phyloP scores from a whole-genome alignment of 2,329 filamentous ascomycete genomes.

The Beauveria brongniartii region DNA sequence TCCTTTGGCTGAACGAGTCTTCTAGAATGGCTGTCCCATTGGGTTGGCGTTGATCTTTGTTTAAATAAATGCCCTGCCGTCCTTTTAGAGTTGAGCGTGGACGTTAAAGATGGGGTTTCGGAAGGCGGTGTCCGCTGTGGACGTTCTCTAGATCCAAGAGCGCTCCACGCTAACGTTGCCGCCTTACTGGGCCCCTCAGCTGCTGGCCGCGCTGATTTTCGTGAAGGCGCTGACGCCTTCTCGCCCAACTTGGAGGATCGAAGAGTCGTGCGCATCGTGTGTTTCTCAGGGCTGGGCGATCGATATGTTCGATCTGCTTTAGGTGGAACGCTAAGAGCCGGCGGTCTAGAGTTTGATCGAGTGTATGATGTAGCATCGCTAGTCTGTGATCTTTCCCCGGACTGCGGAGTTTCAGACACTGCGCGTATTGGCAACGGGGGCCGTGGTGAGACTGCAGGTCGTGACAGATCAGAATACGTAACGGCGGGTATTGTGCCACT shows the following conservation, averaged over 20 bases:
- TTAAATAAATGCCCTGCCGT: conserved; percentile 26
- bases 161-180: conserved; percentile 54
- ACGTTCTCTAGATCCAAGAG: conserved; percentile 33
- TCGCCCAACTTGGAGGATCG: conserved; percentile 40
- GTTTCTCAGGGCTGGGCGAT: conserved; percentile 51
- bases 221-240: conserved; percentile 30
- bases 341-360: conserved; percentile 14
- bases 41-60: conserved; percentile 24
- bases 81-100: conserved; percentile 17
- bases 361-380: conserved; percentile 1
- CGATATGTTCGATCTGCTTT: conserved; percentile 33
- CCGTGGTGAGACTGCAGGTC: conserved; percentile 51
- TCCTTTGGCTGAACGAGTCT: conserved; percentile 37
- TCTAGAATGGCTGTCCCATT: conserved; percentile 49
- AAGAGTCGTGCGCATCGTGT: conserved; percentile 54
- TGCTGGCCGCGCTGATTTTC: conserved; percentile 33
- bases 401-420: conserved; percentile 40
- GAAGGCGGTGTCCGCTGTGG: conserved; percentile 19
- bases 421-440: conserved; percentile 46
- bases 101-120: conserved; percentile 16
- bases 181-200: conserved; percentile 54
- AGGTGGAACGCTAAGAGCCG: conserved; percentile 25
- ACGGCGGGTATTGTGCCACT: conserved; percentile 75
- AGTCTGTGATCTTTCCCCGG: conserved; percentile 23
- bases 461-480: conserved; percentile 73